A percentile compares a stretch with the other conserved stretches of the same genome.
phyloP scores from a whole-genome alignment of 768 basidiomycete species.

The Gloeophyllum trabeum region DNA sequence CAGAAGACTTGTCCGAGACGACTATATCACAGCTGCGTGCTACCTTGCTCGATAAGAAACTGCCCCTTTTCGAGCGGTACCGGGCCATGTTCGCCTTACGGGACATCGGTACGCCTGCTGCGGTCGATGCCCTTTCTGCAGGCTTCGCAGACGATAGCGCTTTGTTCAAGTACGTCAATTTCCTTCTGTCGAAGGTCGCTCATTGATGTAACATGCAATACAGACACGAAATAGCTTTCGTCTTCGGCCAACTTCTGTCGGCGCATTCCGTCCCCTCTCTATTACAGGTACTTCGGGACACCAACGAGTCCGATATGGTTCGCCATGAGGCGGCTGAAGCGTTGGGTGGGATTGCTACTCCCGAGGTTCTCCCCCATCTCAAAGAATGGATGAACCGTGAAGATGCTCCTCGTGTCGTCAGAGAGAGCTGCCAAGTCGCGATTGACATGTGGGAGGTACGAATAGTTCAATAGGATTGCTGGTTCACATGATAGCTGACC shows the following conservation, averaged over 20 bases:
- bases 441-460: constrained; percentile 95
- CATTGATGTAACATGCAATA: constrained; percentile 1
- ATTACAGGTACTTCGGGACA: constrained; percentile 62
- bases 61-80: constrained; percentile 86
- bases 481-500: no score
- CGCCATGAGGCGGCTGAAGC: constrained; percentile 98
- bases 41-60: constrained; percentile 50
- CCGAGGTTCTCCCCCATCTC: constrained; percentile 80
- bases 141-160: constrained; percentile 87
- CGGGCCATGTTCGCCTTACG: constrained; percentile 97
- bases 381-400: constrained; percentile 72
- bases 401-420: constrained; percentile 81
- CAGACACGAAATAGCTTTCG: constrained; percentile 97
- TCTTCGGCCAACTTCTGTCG: constrained; percentile 92
- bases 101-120: constrained; percentile 78
- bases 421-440: constrained; percentile 93
- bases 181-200: no score
- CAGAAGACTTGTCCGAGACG: constrained; percentile 34
- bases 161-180: constrained; percentile 74
- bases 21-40: constrained; percentile 43
- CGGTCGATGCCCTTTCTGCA: constrained; percentile 83
- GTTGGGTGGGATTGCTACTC: constrained; percentile 91
- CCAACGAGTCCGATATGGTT: constrained; percentile 86
- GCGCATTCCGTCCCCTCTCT: constrained; percentile 82
- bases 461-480: no score